These are phyloP conservation scores for Cryptomeria japonica DNA, from an alignment of 75 land plant species.

Conservation along the genomic window DNA sequence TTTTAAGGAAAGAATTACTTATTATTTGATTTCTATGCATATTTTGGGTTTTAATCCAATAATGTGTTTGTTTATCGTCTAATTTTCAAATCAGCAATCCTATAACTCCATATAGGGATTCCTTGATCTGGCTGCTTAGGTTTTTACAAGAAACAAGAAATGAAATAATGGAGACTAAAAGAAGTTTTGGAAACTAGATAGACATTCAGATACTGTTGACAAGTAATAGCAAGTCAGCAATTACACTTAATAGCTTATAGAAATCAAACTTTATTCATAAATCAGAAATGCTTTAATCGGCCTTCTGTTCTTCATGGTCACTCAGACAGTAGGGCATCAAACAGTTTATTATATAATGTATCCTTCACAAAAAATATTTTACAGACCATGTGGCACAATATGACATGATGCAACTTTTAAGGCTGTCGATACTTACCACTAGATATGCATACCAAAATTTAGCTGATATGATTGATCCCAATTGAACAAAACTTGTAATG, in stretches of 20 bases:
- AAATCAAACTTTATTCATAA: not conserved
- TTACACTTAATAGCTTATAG: not conserved
- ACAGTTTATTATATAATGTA: not conserved
- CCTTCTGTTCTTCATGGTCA: not conserved
- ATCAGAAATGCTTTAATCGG: not conserved
- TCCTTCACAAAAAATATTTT: not conserved
- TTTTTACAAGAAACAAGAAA: not conserved
- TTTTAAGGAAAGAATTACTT: not conserved
- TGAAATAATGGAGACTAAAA: not conserved
- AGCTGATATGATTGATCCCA: slow-evolving; percentile 76
- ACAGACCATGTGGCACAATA: not conserved
- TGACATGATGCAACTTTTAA: not conserved
- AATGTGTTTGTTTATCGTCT: not conserved
- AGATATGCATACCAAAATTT: slow-evolving; percentile 89
- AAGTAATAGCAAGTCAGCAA: not conserved
- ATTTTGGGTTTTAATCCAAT: not conserved
- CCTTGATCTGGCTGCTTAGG: not conserved
- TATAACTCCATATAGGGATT: not conserved
- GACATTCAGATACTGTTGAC: not conserved
- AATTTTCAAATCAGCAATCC: not conserved
- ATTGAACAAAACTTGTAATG: slow-evolving; percentile 93
- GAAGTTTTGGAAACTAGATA: not conserved
- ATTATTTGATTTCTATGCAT: not conserved
- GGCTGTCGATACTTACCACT: slow-evolving; percentile 59
- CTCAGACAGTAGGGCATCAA: not conserved